Percentiles rank a stretch among this genome's conserved stretches.
Conservation (phyloP, 1,139 yeast genomes). For the Saccharomycopsis phalli region DNA sequence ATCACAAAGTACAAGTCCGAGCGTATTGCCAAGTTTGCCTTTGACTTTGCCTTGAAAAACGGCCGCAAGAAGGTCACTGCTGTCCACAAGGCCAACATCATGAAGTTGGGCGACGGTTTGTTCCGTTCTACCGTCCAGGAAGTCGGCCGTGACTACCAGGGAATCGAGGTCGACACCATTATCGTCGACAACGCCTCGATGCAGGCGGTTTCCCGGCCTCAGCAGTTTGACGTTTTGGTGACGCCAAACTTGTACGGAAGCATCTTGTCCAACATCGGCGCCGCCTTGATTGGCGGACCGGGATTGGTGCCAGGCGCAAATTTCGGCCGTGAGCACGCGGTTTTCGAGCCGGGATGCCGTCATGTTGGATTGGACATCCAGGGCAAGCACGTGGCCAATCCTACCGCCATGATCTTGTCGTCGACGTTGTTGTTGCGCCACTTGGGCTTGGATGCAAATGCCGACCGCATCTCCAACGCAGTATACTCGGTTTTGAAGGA, state of each 20-base stretch:
- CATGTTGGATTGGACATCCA: conserved; percentile 96
- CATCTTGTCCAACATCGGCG: conserved; percentile 94
- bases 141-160: conserved; percentile 85
- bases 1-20: conserved; percentile 93
- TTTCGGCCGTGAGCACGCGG: conserved; percentile 96
- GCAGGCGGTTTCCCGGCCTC: conserved; percentile 98
- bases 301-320: conserved; percentile 98
- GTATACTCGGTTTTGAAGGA: conserved; percentile 85
- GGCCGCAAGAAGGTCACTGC: conserved; percentile 91
- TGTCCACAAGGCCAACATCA: conserved; percentile 97
- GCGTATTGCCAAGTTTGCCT: conserved; percentile 95
- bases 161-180: conserved; percentile 77
- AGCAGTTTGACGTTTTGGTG: conserved; percentile 94
- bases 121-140: conserved; percentile 91
- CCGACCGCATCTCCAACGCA: conserved; percentile 81
- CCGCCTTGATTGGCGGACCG: conserved; percentile 97
- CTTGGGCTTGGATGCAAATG: conserved; percentile 76
- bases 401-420: conserved; percentile 93
- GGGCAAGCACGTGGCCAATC: conserved; percentile 94
- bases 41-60: conserved; percentile 89
- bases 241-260: conserved; percentile 98
- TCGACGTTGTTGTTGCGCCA: conserved; percentile 90
- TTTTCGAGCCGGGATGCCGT: conserved; percentile 99
- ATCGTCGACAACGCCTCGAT: conserved; percentile 98
- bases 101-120: conserved; percentile 98